A percentile compares a stretch with the other conserved stretches of the same genome.
Conservation (phyloP, 768 basidiomycete species). For the Cubamyces lactineus region DNA sequence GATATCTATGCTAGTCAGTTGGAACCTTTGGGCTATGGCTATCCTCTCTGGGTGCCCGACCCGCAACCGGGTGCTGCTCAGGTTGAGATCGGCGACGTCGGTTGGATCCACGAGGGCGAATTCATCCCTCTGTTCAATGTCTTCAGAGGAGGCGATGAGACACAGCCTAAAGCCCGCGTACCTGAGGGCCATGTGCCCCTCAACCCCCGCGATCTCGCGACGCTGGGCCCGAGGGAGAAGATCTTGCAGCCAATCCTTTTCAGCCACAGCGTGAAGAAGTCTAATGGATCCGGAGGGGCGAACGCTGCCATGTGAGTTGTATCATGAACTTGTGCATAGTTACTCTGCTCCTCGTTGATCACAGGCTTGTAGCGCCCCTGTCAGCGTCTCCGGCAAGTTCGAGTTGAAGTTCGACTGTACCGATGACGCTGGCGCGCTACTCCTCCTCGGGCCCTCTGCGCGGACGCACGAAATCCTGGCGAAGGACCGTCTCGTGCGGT, state of each 20-base stretch:
- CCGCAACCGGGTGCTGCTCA: neutral
- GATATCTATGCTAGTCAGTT: slow-evolving; percentile 8
- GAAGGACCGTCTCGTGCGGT: neutral
- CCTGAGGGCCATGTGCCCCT: neutral
- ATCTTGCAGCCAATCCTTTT: neutral
- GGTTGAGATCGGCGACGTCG: slow-evolving; percentile 14
- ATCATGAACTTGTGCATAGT: neutral
- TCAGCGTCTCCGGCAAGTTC: neutral
- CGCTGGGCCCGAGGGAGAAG: slow-evolving; percentile 1
- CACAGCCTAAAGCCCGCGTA: slow-evolving; percentile 1
- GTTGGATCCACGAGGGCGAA: slow-evolving; percentile 6
- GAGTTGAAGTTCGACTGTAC: slow-evolving; percentile 12
- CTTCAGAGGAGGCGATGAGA: neutral
- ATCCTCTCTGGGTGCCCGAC: slow-evolving; percentile 4
- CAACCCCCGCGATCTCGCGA: neutral
- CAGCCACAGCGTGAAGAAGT: slow-evolving; percentile 3
- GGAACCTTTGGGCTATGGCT: neutral
- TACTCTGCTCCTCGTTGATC: neutral
- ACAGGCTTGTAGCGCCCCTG: neutral
- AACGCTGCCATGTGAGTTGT: slow-evolving; percentile 1
- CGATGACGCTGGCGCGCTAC: slow-evolving; percentile 18
- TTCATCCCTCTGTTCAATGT: slow-evolving; percentile 16
- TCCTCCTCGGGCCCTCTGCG: slow-evolving; percentile 2
- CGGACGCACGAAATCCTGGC: slow-evolving; percentile 1
- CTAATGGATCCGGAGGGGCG: neutral